Evolutionary conservation across 2,329 filamentous ascomycete species (phyloP).

Genomic region (Coleophoma cylindrospora): DNA sequence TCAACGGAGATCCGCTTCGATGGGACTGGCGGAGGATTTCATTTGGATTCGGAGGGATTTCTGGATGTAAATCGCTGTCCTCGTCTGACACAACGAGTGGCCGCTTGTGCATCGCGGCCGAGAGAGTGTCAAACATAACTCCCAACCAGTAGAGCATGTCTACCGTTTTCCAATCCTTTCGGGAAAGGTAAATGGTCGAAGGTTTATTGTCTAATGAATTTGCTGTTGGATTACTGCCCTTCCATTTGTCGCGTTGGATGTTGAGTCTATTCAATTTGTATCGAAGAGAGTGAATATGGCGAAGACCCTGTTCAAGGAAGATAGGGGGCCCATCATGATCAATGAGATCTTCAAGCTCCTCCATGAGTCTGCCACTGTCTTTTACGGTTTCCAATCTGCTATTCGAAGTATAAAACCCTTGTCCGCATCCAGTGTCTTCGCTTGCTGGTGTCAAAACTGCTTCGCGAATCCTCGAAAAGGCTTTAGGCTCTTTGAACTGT

Average conservation of each 20-base stretch:
- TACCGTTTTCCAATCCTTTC: slow-evolving; percentile 39
- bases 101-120: slow-evolving; percentile 45
- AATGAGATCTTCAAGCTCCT: slow-evolving; percentile 5
- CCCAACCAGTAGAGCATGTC: slow-evolving; percentile 52
- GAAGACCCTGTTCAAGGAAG: slow-evolving; percentile 7
- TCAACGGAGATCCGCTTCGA: no score
- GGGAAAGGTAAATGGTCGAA: slow-evolving; percentile 14
- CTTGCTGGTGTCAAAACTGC: background rate
- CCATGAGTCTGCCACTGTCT: background rate
- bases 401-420: background rate
- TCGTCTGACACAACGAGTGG: slow-evolving; percentile 39
- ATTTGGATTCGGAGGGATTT: background rate
- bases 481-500: background rate
- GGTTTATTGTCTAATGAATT: background rate
- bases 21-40: no score
- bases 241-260: background rate
- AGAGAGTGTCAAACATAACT: slow-evolving; percentile 54
- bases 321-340: slow-evolving; percentile 5
- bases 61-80: slow-evolving; percentile 30
- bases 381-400: background rate
- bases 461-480: background rate
- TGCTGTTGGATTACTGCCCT: slow-evolving; percentile 7
- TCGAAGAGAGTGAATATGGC: slow-evolving; percentile 6
- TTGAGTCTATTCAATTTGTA: slow-evolving; percentile 3
- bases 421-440: no score